phyloP scores from a whole-genome alignment of 768 basidiomycete species.

The Gelatoporia subvermispora region DNA sequence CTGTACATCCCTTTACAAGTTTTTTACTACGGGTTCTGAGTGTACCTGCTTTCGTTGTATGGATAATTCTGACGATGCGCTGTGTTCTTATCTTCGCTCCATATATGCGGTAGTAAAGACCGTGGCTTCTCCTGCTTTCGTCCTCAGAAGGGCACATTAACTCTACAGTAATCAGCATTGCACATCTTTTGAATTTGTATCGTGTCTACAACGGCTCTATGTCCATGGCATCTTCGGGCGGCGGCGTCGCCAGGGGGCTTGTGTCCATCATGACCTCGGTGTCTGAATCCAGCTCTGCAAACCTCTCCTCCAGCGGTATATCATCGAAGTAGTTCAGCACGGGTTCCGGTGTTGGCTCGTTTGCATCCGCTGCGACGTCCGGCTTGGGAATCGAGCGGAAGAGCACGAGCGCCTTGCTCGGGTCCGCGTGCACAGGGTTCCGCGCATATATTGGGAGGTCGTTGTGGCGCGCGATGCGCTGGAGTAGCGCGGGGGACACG shows the following conservation, averaged over 20 bases:
- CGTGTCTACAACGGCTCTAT: conserved; percentile 14
- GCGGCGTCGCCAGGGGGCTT: background rate
- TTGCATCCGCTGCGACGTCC: background rate
- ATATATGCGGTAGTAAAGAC: too few species aligned
- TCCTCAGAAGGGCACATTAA: too few species aligned
- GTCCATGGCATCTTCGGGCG: conserved; percentile 24
- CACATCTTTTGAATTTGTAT: background rate
- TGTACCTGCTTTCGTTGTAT: too few species aligned
- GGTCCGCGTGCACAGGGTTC: conserved; percentile 5
- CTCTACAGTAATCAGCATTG: too few species aligned
- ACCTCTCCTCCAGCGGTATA: background rate
- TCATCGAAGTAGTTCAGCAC: background rate
- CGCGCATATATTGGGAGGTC: conserved; percentile 3
- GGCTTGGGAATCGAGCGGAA: conserved; percentile 17
- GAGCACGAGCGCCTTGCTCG: conserved; percentile 23
- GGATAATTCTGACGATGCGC: too few species aligned
- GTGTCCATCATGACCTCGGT: conserved; percentile 1
- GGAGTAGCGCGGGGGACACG: conserved; percentile 20
- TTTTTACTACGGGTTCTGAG: too few species aligned
- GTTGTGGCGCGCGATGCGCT: conserved; percentile 9
- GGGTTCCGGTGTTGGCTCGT: background rate
- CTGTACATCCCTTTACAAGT: too few species aligned
- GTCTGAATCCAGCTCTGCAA: background rate
- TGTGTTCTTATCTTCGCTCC: too few species aligned
- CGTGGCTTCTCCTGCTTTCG: too few species aligned